Evolutionary conservation across 1,284 basidiomycete species (phyloP), one percentile per base, ranked within the genome.

Genomic region (Rugosomyces carneus): DNA sequence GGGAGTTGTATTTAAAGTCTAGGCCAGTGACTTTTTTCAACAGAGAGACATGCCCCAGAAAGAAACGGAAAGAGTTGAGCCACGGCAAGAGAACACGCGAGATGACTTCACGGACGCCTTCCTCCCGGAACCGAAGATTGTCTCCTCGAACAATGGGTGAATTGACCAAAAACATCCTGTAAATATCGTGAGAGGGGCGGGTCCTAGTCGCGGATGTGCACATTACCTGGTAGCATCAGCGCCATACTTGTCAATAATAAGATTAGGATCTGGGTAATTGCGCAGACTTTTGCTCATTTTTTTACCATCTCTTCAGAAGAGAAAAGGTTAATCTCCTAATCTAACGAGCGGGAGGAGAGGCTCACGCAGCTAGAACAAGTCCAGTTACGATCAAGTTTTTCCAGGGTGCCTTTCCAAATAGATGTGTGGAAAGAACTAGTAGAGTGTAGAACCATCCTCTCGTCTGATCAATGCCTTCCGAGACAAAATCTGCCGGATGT

Each of bases 381-480:
- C 96, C 96, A 40, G 88, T 93, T 39, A 94, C 92, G 54, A 99
- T 96, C 58, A 99, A 72, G 66, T 99, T 99, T 73, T 96, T 93
- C 95, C 96, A 99, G 1, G 96, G 94, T 5, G 96, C 94, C 49
- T 71, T 84, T 44, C 87, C 85, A 60, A 97, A 98, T 37, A 99
- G 76, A 64, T 96, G 95, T 10, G 93, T 97, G 21, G 89, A 92
- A 20, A 99, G 75, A 5, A 99, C 94, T 42, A 99, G 82, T 19
- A 99, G 72, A 3, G 96, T 99, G 72, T 99, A 99, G 81, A 99
- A 99, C 96, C 96, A 99, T 35, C 95, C 95, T 60, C 93, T 80
- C 31, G 90, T 94, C 67, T 94, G 91, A 64, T 94, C 91, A 50
- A 93, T 96, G 64, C 95, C 96, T 67, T 99, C 96, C 5, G 89